Conservation (phyloP, 1,284 basidiomycete species). For the Inonotus obliquus region DNA sequence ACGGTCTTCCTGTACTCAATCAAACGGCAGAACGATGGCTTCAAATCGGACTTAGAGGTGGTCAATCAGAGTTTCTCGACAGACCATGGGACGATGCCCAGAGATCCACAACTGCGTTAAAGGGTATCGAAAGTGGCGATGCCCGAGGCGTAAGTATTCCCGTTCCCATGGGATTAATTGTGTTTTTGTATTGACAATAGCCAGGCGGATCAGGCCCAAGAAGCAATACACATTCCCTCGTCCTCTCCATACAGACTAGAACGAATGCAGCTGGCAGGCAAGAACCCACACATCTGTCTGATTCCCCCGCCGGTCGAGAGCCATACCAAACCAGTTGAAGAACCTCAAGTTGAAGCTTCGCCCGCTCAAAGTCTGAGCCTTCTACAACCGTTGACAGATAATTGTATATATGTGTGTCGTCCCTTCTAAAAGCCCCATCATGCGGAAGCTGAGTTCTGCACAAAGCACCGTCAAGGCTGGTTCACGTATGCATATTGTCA, state of each 20-base stretch:
- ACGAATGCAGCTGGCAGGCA: constrained; percentile 65
- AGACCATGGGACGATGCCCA: constrained; percentile 49
- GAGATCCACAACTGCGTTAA: constrained; percentile 34
- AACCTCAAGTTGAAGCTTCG: constrained; percentile 51
- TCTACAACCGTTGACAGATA: constrained; percentile 68
- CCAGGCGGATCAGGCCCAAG: constrained; percentile 7
- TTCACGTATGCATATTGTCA: constrained; percentile 97
- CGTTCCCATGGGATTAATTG: background rate
- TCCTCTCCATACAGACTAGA: constrained; percentile 39
- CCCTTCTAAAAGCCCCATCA: constrained; percentile 17
- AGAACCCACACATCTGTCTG: constrained; percentile 66
- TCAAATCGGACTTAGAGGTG: constrained; percentile 58
- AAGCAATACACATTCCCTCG: background rate
- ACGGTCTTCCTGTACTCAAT: constrained; percentile 70
- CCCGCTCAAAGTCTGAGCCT: constrained; percentile 75
- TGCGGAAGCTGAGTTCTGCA: constrained; percentile 18
- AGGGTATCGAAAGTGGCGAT: constrained; percentile 55
- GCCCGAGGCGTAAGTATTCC: constrained; percentile 5
- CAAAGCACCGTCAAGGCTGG: constrained; percentile 82
- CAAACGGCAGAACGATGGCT: constrained; percentile 74
- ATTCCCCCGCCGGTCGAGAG: constrained; percentile 60
- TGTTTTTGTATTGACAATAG: constrained; percentile 2
- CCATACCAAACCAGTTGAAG: constrained; percentile 41
- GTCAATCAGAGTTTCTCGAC: constrained; percentile 72
- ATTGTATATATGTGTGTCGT: constrained; percentile 72